Conservation (phyloP, 2,329 filamentous ascomycete species). For the Sclerotinia nivalis region DNA sequence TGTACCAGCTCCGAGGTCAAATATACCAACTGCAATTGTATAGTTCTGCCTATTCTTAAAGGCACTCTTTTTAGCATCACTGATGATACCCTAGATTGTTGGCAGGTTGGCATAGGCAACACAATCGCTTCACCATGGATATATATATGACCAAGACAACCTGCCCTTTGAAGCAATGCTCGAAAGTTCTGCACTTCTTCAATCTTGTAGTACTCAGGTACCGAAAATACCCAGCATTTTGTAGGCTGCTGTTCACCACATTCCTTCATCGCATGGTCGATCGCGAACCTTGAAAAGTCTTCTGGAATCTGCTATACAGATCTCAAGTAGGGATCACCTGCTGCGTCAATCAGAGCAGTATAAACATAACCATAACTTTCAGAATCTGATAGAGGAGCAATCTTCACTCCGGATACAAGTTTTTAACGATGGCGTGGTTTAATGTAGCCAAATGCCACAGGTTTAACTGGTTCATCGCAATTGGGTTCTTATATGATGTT, state of each 20-base stretch:
- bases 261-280: not conserved
- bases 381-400: not conserved
- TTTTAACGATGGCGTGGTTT: no score
- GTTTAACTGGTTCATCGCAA: no score
- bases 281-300: not conserved
- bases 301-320: not conserved
- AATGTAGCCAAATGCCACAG: no score
- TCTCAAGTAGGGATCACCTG: not conserved
- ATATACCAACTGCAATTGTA: no score
- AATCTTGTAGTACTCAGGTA: not conserved
- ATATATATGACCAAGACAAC: not conserved
- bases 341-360: not conserved
- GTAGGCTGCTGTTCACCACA: not conserved
- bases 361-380: not conserved
- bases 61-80: no score
- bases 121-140: not conserved
- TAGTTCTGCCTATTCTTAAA: no score
- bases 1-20: no score
- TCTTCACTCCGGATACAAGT: no score
- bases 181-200: slow-evolving; percentile 6
- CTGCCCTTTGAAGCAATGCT: not conserved
- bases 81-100: no score
- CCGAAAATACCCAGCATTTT: not conserved
- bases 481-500: no score
- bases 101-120: not conserved